Percentiles rank a stretch among this genome's conserved stretches.
phyloP scores from a whole-genome alignment of 345 rosid genomes.

The Microcos paniculata region DNA sequence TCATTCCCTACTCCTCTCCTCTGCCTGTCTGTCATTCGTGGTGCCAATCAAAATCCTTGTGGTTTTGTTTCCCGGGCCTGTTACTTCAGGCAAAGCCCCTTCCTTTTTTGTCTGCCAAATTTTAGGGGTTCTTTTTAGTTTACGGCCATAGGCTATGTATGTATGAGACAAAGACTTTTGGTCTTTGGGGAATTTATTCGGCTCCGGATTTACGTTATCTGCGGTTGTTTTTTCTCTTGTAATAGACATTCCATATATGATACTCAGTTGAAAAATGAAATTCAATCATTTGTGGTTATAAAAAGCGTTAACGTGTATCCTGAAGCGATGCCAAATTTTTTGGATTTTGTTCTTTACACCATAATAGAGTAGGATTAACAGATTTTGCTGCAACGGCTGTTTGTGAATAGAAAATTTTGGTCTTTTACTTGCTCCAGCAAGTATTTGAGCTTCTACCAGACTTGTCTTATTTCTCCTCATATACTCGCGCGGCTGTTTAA shows the following conservation, averaged over 20 bases:
- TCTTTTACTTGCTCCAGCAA: too few relatives aligned
- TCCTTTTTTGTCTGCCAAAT: not conserved
- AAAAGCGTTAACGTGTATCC: not conserved
- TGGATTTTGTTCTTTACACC: not conserved
- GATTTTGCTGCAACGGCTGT: too few relatives aligned
- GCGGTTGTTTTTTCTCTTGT: not conserved
- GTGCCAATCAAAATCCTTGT: not conserved
- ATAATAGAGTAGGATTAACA: too few relatives aligned
- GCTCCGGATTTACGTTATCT: not conserved
- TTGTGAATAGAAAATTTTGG: too few relatives aligned
- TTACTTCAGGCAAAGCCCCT: not conserved
- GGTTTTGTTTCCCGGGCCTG: not conserved
- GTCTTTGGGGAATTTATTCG: not conserved
- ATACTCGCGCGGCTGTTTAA: too few relatives aligned
- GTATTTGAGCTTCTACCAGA: too few relatives aligned
- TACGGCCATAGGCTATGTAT: too few relatives aligned
- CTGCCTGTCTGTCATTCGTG: not conserved
- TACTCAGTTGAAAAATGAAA: slow-evolving; percentile 1
- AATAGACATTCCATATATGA: not conserved
- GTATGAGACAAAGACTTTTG: not conserved
- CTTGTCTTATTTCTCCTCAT: too few relatives aligned
- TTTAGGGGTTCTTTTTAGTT: not conserved
- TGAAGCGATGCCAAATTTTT: not conserved
- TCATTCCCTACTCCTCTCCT: too few relatives aligned
- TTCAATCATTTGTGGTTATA: not conserved